Evolutionary conservation across 257 asterid genomes (phyloP), one percentile per base, ranked within the genome.

Genomic region (Fraxinus pennsylvanica): DNA sequence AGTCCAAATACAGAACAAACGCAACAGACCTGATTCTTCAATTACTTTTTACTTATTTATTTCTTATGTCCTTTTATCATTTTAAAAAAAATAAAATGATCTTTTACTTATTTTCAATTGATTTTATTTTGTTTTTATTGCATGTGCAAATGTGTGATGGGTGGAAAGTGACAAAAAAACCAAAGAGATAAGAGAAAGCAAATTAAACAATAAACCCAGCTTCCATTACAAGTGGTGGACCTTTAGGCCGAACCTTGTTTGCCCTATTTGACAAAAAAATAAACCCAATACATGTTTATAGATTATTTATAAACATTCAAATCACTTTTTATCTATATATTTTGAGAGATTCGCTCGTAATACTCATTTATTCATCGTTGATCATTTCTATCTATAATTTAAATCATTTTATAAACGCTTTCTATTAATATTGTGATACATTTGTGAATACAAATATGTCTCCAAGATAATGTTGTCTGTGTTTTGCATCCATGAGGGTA

Each of bases 121-220:
- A 19, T 71, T 43, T 70, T 69, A 80, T 78, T 69, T 32, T 73
- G 32, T 43, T 76, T 36, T 32, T 57, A 43, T 22, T 72, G 77
- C 86, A 83, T 83, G 86, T 83, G 86, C 77, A 54, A 9, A 66
- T 50, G 65, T 65, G 82, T 21, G 50, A 45, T 39, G 36, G 35
- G 17, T 14, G n/a, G 79, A 39, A 61, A 45, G 77, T 57, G 86
- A 83, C 86, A 83, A 33, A 15, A 32, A 50, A 80, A 79, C 81
- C 74, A 54, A 72, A 79, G 79, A 79, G 79, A 72, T 30, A 0
- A 71, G 68, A 36, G 33, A 13, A 5, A 12, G 9, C 59, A 75
- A 10, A 39, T 78, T 74, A 73, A 82, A 82, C 85, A 54, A 52
- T 19, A 54, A n/a, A 54, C 17, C 63, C 21, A 19, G 63, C 63